A percentile compares a stretch with the other conserved stretches of the same genome.
These are phyloP conservation scores for Sugiyamaella marilandica DNA, from an alignment of 805 yeast species.

Conservation along the genomic window DNA sequence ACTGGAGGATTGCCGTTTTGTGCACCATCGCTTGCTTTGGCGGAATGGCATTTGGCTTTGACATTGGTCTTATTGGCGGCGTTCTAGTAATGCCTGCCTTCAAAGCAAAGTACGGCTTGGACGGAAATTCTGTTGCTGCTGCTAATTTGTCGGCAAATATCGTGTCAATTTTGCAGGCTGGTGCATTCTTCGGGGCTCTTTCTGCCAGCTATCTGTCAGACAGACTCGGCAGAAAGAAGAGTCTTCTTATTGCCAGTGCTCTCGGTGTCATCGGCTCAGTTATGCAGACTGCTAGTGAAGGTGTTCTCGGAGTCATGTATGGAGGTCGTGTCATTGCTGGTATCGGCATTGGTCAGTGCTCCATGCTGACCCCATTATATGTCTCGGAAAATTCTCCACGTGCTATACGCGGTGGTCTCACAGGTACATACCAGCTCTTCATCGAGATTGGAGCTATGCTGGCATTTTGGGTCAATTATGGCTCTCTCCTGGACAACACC, in stretches of 20 bases:
- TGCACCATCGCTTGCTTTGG: conserved; percentile 2
- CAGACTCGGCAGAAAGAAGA: conserved; percentile 51
- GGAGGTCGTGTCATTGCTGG: conserved; percentile 49
- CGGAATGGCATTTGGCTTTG: conserved; percentile 43
- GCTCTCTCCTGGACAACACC: conserved; percentile 1
- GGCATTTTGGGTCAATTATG: conserved; percentile 13
- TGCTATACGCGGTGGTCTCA: conserved; percentile 44
- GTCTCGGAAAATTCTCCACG: conserved; percentile 41
- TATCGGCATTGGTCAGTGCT: conserved; percentile 47
- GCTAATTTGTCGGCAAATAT: background rate
- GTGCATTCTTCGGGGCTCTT: background rate
- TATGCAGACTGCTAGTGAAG: conserved; percentile 47
- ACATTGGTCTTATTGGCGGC: conserved; percentile 54
- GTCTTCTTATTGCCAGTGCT: conserved; percentile 52
- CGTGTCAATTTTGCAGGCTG: background rate
- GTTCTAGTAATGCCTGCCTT: conserved; percentile 44
- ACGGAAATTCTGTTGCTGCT: background rate
- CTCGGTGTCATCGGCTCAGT: conserved; percentile 57
- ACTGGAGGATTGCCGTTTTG: conserved; percentile 7
- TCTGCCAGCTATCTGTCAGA: conserved; percentile 49
- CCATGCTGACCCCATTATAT: conserved; percentile 48
- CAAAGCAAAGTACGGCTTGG: conserved; percentile 7
- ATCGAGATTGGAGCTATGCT: conserved; percentile 8
- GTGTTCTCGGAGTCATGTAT: conserved; percentile 41
- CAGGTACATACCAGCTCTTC: conserved; percentile 8